Percentiles rank a stretch among this genome's conserved stretches.
phyloP scores from a whole-genome alignment of 108 stramenopile genomes.

The Pelagomonas calceolata region DNA sequence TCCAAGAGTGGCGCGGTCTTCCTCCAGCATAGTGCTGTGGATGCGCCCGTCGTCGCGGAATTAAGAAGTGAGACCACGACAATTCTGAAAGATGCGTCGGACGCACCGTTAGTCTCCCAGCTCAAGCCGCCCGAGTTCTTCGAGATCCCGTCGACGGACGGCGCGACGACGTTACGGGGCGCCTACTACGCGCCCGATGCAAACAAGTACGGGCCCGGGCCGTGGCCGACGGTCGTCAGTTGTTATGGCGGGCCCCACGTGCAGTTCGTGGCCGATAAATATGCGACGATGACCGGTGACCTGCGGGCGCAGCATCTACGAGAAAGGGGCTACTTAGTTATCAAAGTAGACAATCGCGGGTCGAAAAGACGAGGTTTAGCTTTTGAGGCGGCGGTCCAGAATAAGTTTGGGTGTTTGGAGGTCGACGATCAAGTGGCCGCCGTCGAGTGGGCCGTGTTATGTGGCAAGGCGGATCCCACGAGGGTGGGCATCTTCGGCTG shows the following conservation, averaged over 20 bases:
- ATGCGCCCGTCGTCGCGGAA: too few species aligned
- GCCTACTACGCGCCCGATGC: conserved; percentile 68
- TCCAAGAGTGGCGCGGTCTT: too few species aligned
- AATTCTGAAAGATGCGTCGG: too few species aligned
- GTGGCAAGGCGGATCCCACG: conserved; percentile 59
- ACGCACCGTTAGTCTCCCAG: too few species aligned
- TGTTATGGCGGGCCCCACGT: conserved; percentile 94
- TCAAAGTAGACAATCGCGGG: conserved; percentile 90
- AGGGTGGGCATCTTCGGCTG: conserved; percentile 86
- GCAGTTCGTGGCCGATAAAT: conserved; percentile 60
- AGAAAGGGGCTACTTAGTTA: conserved; percentile 68
- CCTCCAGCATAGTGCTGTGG: too few species aligned
- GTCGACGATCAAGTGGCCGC: conserved; percentile 78
- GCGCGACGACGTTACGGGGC: conserved; percentile 51
- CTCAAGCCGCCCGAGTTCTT: too few species aligned
- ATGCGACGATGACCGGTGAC: conserved; percentile 52
- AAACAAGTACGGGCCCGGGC: conserved; percentile 54
- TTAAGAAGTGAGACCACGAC: too few species aligned
- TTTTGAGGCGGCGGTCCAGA: conserved; percentile 69
- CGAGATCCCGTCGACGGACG: conserved; percentile 47
- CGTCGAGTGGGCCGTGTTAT: conserved; percentile 45
- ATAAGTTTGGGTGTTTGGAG: conserved; percentile 65
- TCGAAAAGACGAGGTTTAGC: conserved; percentile 63
- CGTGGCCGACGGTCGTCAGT: conserved; percentile 69
- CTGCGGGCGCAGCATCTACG: conserved; percentile 70